Base-by-base conservation (phyloP, 208 protist species). In the Wallacemonas sp. region DNA sequence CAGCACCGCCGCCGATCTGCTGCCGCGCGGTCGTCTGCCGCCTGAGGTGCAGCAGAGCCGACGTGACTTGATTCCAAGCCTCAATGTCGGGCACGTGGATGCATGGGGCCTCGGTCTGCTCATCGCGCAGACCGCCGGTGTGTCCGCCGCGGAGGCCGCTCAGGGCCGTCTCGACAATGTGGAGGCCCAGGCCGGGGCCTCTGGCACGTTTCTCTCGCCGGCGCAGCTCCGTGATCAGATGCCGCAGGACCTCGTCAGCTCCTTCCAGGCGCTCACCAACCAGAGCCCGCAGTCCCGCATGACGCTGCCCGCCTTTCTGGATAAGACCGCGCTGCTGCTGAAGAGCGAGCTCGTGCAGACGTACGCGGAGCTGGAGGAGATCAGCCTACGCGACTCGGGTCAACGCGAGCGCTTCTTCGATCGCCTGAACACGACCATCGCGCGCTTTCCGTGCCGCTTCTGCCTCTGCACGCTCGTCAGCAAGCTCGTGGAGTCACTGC, bases 51-150 rank as follows among this genome's bases (percentile, higher is more conserved):
- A 49, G 23, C 42, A 46, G n/a, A 22, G 41, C 57, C 57, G 42
- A 8, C 57, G 32, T 26, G 33, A 38, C 39, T 23, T 59, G n/a
- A 39, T 59, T 23, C 14, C 52, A 3, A 59, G 29, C 29, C 20
- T 59, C 16, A 57, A 76, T 26, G 55, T 73, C 28, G 57, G 59
- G 10, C 61, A 50, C 28, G 79, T 81, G n/a, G 92, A 97, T 71
- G 71, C 86, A 20, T 97, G 87, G 86, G 89, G 89, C 20, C 4
- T 97, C 22, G 87, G 72, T 3, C 86, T 82, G 38, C 72, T 97
- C 3, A 80, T 95, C 23, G 91, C 86, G 62, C 84, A 95, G 54
- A 78, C 81, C 22, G 57, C 91, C 18, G 81, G 73, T 42, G 45
- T 73, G 14, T 74, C 70, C 5, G 57, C 50, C 31, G 50, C 69